A percentile compares a stretch with the other conserved stretches of the same genome.
Evolutionary conservation across 2,329 filamentous ascomycete species (phyloP).

Genomic region (Diaporthe aspalathi): DNA sequence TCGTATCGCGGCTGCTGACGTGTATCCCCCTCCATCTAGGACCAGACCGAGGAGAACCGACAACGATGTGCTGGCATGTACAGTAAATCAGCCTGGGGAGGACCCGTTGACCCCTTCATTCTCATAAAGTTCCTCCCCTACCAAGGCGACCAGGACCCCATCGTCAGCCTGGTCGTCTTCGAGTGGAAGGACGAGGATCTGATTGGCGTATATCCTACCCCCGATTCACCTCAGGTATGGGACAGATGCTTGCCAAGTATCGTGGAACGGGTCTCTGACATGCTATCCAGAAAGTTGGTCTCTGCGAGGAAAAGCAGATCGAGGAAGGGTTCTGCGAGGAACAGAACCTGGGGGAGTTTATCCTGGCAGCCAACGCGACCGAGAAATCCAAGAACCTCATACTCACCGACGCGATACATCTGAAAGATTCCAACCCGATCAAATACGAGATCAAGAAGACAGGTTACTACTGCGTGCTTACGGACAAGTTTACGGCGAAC

Average conservation of each 20-base stretch:
- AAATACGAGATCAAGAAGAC: constrained; percentile 90
- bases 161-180: constrained; percentile 89
- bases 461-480: constrained; percentile 95
- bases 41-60: constrained; percentile 79
- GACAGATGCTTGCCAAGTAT: constrained; percentile 16
- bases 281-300: constrained; percentile 55
- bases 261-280: constrained; percentile 47
- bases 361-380: constrained; percentile 81
- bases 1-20: constrained; percentile 29
- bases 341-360: constrained; percentile 85
- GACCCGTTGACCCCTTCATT: constrained; percentile 89
- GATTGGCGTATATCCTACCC: constrained; percentile 75
- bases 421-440: constrained; percentile 79
- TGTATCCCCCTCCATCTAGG: constrained; percentile 58
- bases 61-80: constrained; percentile 95
- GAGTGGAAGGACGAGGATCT: constrained; percentile 90
- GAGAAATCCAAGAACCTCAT: constrained; percentile 78
- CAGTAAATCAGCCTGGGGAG: constrained; percentile 88
- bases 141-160: constrained; percentile 73
- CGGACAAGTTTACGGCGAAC: constrained; percentile 73
- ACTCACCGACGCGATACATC: constrained; percentile 81
- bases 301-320: constrained; percentile 82
- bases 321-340: constrained; percentile 77
- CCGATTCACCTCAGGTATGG: constrained; percentile 65
- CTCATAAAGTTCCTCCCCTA: constrained; percentile 79